phyloP scores from a whole-genome alignment of 1,284 basidiomycete species.

The Cystobasidiaceae sp. region DNA sequence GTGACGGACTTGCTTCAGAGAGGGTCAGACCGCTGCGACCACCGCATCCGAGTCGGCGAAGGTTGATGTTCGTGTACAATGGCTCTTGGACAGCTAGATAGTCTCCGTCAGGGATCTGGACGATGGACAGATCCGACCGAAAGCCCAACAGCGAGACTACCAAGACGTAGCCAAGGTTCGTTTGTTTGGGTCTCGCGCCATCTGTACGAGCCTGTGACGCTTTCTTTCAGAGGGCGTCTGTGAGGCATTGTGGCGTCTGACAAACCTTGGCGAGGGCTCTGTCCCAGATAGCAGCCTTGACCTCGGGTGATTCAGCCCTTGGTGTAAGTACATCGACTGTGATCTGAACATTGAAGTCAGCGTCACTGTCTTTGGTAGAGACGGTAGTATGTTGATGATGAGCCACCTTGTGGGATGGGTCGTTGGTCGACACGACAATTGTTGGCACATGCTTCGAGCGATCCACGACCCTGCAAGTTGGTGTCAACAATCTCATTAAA shows the following conservation, averaged over 20 bases:
- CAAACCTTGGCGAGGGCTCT: constrained; percentile 1
- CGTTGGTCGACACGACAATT: constrained; percentile 27
- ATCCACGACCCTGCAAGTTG: constrained; percentile 21
- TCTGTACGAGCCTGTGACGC: constrained; percentile 7
- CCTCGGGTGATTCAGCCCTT: neutral
- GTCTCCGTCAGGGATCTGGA: constrained; percentile 21
- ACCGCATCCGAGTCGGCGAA: constrained; percentile 30
- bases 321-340: constrained; percentile 30
- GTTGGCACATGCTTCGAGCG: constrained; percentile 15
- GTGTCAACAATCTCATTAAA: neutral
- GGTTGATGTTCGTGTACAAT: constrained; percentile 32
- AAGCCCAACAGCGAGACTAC: constrained; percentile 26
- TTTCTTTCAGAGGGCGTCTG: too few species aligned
- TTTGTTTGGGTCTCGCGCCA: constrained; percentile 30
- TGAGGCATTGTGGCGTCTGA: neutral
- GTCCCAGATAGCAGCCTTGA: constrained; percentile 20
- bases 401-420: constrained; percentile 11
- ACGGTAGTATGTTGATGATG: neutral
- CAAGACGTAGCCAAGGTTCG: constrained; percentile 20
- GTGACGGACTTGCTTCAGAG: constrained; percentile 24
- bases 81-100: neutral
- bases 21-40: constrained; percentile 30
- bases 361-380: neutral
- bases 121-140: constrained; percentile 24
- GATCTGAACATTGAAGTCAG: constrained; percentile 11